phyloP scores from a whole-genome alignment of 23 red algal genomes.

The Gracilariopsis chorda region DNA sequence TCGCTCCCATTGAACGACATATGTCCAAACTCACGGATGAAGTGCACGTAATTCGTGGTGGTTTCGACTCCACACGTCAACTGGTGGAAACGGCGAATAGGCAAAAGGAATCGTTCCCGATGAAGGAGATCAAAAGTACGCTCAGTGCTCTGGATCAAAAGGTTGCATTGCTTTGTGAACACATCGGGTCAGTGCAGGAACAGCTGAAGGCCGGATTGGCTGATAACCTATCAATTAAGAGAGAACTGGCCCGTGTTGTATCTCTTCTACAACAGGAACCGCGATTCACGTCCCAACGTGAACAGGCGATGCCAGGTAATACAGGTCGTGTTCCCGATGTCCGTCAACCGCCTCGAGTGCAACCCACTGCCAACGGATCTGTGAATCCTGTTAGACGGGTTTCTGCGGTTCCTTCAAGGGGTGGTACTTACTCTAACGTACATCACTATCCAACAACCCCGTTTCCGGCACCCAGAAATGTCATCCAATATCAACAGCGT shows the following conservation, averaged over 20 bases:
- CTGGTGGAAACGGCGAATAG: not conserved
- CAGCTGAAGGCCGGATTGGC: not conserved
- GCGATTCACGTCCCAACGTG: not conserved
- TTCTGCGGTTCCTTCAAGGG: not conserved
- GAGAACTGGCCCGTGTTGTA: not conserved
- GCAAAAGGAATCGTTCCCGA: not conserved
- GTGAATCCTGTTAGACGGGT: too few species aligned
- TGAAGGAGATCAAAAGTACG: not conserved
- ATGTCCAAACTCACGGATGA: not conserved
- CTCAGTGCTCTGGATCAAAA: not conserved
- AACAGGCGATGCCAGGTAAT: not conserved
- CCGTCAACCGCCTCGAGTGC: not conserved
- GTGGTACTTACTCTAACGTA: not conserved
- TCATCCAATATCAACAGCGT: not conserved
- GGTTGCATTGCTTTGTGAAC: not conserved
- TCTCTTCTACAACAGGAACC: not conserved
- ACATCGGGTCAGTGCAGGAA: not conserved
- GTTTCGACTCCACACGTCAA: not conserved
- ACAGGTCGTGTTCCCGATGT: not conserved
- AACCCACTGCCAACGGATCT: not conserved
- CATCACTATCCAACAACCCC: not conserved
- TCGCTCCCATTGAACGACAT: not conserved
- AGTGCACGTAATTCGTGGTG: not conserved
- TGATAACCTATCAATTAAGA: not conserved
- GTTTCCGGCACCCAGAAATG: not conserved